Evolutionary conservation across 768 basidiomycete species (phyloP).

Genomic region (Kwoniella botswanensis): DNA sequence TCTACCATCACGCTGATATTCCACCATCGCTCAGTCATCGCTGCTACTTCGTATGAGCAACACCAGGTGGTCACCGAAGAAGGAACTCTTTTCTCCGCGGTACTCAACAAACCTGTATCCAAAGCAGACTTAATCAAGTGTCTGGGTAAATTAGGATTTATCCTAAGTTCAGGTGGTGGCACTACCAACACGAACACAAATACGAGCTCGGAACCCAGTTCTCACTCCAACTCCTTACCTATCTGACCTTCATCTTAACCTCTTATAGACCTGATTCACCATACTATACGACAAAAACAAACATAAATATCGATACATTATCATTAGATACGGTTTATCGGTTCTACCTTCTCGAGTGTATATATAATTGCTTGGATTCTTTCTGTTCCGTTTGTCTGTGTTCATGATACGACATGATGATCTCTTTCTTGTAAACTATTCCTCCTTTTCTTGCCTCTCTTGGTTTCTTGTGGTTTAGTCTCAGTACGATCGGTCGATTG

Average conservation of each 20-base stretch:
- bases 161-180: slow-evolving; percentile 26
- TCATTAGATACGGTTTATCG: neutral
- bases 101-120: slow-evolving; percentile 85
- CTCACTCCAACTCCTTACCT: slow-evolving; percentile 10
- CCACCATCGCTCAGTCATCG: slow-evolving; percentile 46
- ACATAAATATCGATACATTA: no score
- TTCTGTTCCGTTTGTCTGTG: neutral
- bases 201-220: slow-evolving; percentile 3
- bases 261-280: neutral
- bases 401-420: neutral
- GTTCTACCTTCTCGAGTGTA: neutral
- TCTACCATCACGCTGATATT: neutral
- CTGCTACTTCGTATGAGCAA: slow-evolving; percentile 56
- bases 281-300: no score
- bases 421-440: neutral
- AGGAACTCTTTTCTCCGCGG: slow-evolving; percentile 57
- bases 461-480: neutral
- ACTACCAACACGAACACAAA: neutral
- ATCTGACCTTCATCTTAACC: neutral
- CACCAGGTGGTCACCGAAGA: slow-evolving; percentile 50
- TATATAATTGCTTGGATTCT: neutral
- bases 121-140: slow-evolving; percentile 78
- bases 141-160: slow-evolving; percentile 84
- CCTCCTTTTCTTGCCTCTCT: slow-evolving; percentile 1
- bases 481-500: neutral